phyloP scores from a whole-genome alignment of 208 protist species.

The Phytomonas francai region DNA sequence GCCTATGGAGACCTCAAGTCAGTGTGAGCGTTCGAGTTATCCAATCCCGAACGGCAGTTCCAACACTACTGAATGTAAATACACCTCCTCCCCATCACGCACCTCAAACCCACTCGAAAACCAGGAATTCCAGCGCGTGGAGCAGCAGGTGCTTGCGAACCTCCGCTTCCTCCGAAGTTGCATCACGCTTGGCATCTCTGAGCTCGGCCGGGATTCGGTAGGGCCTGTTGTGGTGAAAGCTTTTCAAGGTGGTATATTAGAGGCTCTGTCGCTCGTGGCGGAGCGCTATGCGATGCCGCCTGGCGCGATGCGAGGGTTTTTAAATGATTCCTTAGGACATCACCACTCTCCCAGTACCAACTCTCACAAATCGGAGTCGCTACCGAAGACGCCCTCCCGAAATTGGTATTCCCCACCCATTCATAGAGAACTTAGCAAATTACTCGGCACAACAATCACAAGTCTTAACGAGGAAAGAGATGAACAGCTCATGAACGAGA shows the following conservation, averaged over 20 bases:
- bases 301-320: slow-evolving; percentile 24
- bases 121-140: slow-evolving; percentile 20
- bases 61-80: slow-evolving; percentile 8
- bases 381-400: not conserved
- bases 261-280: slow-evolving; percentile 64
- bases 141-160: slow-evolving; percentile 61
- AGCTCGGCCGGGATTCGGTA: slow-evolving; percentile 45
- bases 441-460: slow-evolving; percentile 57
- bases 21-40: not conserved
- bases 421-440: slow-evolving; percentile 39
- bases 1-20: not conserved
- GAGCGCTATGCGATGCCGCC: slow-evolving; percentile 56
- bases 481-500: slow-evolving; percentile 64
- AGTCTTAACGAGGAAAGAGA: slow-evolving; percentile 70
- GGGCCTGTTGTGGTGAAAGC: slow-evolving; percentile 54
- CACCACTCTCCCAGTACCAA: not conserved
- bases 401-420: slow-evolving; percentile 42
- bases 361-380: not conserved
- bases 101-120: slow-evolving; percentile 3
- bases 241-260: slow-evolving; percentile 45
- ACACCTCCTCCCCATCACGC: not conserved
- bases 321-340: slow-evolving; percentile 4
- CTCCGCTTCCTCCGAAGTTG: slow-evolving; percentile 64
- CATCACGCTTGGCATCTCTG: slow-evolving; percentile 42
- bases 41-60: not conserved